These are phyloP conservation scores for Radiomyces spectabilis DNA, from an alignment of 192 early-diverging fungal genomes.

Conservation along the genomic window DNA sequence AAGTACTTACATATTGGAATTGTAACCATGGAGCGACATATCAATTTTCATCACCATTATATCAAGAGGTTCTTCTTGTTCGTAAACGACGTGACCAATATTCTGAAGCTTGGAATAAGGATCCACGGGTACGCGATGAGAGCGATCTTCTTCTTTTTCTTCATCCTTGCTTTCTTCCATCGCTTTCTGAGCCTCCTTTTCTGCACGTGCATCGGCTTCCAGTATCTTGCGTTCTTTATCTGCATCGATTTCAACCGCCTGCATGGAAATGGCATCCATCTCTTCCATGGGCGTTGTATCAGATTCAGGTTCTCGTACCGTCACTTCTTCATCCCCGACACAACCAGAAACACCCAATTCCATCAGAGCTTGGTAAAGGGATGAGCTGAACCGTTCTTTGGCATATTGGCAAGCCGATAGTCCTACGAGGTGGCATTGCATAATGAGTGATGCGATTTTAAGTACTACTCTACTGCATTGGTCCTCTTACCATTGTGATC, in stretches of 20 bases:
- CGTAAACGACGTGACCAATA: slow-evolving; percentile 19
- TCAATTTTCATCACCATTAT: slow-evolving; percentile 41
- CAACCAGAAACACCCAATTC: too few relatives aligned
- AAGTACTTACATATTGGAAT: slow-evolving; percentile 30
- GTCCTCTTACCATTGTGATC: slow-evolving; percentile 16
- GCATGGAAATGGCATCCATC: slow-evolving; percentile 12
- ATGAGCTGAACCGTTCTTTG: too few relatives aligned
- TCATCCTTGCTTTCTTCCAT: slow-evolving; percentile 10
- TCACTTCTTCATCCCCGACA: too few relatives aligned
- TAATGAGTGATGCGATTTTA: too few relatives aligned
- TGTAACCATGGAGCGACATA: slow-evolving; percentile 22
- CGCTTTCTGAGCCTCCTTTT: not conserved
- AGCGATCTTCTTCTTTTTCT: not conserved
- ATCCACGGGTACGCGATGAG: too few relatives aligned
- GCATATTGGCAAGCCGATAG: too few relatives aligned
- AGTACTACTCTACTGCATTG: too few relatives aligned
- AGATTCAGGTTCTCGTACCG: too few relatives aligned
- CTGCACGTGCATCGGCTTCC: slow-evolving; percentile 5
- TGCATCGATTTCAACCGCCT: slow-evolving; percentile 30
- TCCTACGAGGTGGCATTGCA: too few relatives aligned
- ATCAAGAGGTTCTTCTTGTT: slow-evolving; percentile 28
- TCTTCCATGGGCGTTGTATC: too few relatives aligned
- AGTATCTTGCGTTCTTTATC: slow-evolving; percentile 12
- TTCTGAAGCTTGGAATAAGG: slow-evolving; percentile 14
- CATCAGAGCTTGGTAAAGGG: too few relatives aligned